Conservation (phyloP, 2,329 filamentous ascomycete genomes). For the Fusarium nelsonii region DNA sequence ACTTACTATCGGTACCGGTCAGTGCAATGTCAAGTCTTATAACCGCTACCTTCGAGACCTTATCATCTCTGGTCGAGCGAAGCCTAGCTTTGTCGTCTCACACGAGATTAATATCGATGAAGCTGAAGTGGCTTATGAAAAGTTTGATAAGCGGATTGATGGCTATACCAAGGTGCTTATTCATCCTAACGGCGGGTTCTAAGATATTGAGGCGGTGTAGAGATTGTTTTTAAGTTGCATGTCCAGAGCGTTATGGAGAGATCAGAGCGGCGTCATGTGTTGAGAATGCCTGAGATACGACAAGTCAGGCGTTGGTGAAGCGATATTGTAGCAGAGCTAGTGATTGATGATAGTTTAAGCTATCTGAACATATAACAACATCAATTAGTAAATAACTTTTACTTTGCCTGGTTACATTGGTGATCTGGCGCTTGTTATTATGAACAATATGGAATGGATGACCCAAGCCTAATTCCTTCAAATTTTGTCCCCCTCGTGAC, state of each 20-base stretch:
- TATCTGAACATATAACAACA: neutral
- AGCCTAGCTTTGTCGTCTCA: constrained; percentile 75
- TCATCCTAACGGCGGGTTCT: constrained; percentile 69
- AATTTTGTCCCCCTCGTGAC: neutral
- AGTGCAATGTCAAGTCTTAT: constrained; percentile 77
- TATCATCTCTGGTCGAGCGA: constrained; percentile 73
- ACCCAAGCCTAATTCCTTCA: neutral
- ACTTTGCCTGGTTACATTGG: no score
- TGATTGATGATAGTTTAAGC: neutral
- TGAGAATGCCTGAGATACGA: neutral
- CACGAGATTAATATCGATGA: constrained; percentile 74
- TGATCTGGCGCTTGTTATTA: no score
- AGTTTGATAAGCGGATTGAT: constrained; percentile 74
- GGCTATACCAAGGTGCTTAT: constrained; percentile 77
- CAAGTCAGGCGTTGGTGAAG: neutral
- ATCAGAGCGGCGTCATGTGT: neutral
- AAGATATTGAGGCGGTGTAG: neutral
- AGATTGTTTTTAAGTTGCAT: neutral
- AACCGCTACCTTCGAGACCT: constrained; percentile 75
- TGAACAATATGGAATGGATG: neutral
- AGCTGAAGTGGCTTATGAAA: constrained; percentile 70
- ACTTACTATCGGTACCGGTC: constrained; percentile 69
- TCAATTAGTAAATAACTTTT: no score
- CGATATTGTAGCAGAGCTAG: neutral
- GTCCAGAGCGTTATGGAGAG: neutral